Evolutionary conservation across 345 rosid species (phyloP), one percentile per base, ranked within the genome.

Genomic region (Salix dunnii): DNA sequence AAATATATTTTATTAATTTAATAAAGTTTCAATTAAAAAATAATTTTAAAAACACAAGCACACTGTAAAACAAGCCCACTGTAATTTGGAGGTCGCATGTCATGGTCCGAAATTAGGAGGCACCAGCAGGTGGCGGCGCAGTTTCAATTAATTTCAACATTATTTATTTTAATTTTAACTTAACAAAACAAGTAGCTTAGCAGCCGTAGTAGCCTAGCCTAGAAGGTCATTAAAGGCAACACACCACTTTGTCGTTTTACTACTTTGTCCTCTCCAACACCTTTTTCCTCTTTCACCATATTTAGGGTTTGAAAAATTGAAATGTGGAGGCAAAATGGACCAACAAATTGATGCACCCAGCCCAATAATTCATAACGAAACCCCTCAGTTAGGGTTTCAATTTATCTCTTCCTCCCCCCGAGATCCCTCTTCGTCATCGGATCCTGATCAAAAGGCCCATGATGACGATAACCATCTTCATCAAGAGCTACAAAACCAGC

Each of bases 271-370:
- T 23, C 43, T 49, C 49, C 30, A 66, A 25, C 33, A 25, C 30
- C n/a, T 17, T 60, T 28, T 33, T 33, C 3, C 65, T 25, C 51
- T 28, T 60, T 36, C 33, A 38, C n/a, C 3, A 16, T 68, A 51
- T 65, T 77, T 74, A 81, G 84, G 81, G 65, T 77, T 77, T 30
- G 9, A 23, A 38, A 40, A 31, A 67, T 76, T 77, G 78, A 70
- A 74, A 81, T 77, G 84, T 70, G 74, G 31, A 73, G 43, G 74
- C 58, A 30, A 42, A 74, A 74, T 77, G 81, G 81, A 68, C 20
- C 25, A 43, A 16, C 35, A 40, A 27, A 16, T 51, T 40, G 68
- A 69, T 42, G 10, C 43, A 40, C 65, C 46, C 9, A 31, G n/a
- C 0, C 75, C 5, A 58, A 28, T 21, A 58, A 28, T 21, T 31